A percentile compares a stretch with the other conserved stretches of the same genome.
phyloP scores from a whole-genome alignment of 1,139 yeast genomes.

The Kurtzmaniella natalensis region DNA sequence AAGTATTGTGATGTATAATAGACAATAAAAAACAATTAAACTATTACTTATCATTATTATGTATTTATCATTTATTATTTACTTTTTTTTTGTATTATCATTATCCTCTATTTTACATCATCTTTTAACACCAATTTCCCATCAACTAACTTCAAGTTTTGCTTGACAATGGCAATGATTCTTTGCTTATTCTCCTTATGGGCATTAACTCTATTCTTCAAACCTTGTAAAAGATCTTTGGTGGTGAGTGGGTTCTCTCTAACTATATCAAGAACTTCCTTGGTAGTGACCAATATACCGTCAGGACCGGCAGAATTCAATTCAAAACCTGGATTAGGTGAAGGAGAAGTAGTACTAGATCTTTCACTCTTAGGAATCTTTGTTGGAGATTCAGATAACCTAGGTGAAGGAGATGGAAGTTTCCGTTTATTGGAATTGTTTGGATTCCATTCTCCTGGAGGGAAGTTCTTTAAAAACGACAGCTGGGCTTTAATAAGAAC shows the following conservation, averaged over 20 bases:
- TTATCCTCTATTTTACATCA: conserved; percentile 6
- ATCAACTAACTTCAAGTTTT: conserved; percentile 62
- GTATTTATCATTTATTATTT: conserved; percentile 2
- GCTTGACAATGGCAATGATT: conserved; percentile 64
- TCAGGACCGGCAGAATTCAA: conserved; percentile 39
- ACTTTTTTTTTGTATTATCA: background rate
- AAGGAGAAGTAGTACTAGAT: conserved; percentile 12
- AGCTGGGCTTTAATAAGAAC: conserved; percentile 64
- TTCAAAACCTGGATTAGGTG: conserved; percentile 17
- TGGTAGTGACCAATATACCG: conserved; percentile 53
- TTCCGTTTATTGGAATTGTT: conserved; percentile 44
- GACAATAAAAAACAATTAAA: background rate
- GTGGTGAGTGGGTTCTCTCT: conserved; percentile 59
- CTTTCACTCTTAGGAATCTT: conserved; percentile 20
- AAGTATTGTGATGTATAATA: conserved; percentile 15
- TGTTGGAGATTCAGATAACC: conserved; percentile 23
- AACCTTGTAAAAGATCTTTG: conserved; percentile 57
- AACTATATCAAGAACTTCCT: conserved; percentile 68
- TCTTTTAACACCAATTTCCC: conserved; percentile 62
- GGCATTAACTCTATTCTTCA: conserved; percentile 60
- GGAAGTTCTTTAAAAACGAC: conserved; percentile 60
- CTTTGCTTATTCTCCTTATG: conserved; percentile 68
- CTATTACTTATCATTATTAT: background rate
- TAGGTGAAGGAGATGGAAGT: conserved; percentile 13
- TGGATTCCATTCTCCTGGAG: conserved; percentile 84